Percentiles rank a stretch among this genome's conserved stretches.
phyloP scores from a whole-genome alignment of 495 filamentous ascomycete genomes.

The Parathielavia appendiculata region DNA sequence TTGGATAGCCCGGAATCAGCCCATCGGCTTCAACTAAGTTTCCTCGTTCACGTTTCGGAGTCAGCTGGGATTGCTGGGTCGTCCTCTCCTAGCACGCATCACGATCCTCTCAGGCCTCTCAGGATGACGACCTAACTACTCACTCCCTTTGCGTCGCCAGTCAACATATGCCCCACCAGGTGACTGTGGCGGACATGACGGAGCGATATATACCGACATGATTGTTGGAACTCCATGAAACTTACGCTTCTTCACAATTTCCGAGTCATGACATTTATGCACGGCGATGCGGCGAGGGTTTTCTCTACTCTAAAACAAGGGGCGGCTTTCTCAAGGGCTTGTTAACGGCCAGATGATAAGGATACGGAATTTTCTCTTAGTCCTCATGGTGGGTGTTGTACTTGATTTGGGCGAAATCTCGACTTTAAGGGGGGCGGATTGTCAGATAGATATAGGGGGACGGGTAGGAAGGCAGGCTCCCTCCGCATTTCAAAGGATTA shows the following conservation, averaged over 20 bases:
- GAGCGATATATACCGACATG: slow-evolving; percentile 8
- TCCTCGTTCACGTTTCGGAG: background rate
- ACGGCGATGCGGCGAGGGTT: slow-evolving; percentile 15
- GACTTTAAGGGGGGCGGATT: slow-evolving; percentile 1
- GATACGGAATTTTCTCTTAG: slow-evolving; percentile 11
- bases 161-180: background rate
- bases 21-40: slow-evolving; percentile 9
- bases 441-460: slow-evolving; percentile 9
- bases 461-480: slow-evolving; percentile 3
- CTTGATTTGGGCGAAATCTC: slow-evolving; percentile 13
- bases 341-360: slow-evolving; percentile 9
- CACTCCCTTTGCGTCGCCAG: background rate
- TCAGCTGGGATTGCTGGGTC: background rate
- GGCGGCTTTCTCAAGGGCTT: background rate
- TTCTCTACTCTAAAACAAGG: slow-evolving; percentile 12
- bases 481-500: background rate
- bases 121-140: slow-evolving; percentile 9
- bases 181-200: background rate
- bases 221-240: slow-evolving; percentile 9
- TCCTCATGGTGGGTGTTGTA: slow-evolving; percentile 13
- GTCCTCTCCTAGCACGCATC: slow-evolving; percentile 1
- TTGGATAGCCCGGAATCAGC: slow-evolving; percentile 24
- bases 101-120: background rate
- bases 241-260: slow-evolving; percentile 15
- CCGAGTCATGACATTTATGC: slow-evolving; percentile 20